Evolutionary conservation across 1,139 yeast species (phyloP).

Genomic region (Hemisphaericaspora lyxosophila): DNA sequence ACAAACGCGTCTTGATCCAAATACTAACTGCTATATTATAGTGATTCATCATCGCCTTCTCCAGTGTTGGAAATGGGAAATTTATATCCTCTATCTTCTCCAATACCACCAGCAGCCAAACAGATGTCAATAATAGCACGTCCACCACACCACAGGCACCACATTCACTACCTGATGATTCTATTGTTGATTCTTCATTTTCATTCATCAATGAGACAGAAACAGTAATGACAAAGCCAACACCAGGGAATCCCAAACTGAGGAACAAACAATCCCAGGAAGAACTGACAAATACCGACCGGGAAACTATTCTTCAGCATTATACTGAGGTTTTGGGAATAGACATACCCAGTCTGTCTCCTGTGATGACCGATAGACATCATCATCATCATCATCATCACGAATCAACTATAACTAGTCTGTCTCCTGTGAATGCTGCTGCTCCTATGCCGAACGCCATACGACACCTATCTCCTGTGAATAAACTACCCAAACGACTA

Average conservation of each 20-base stretch:
- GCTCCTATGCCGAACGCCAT: no score
- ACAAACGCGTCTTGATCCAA: conserved; percentile 5
- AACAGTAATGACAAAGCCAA: neutral
- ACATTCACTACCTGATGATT: conserved; percentile 8
- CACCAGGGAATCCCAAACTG: neutral
- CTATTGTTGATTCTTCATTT: conserved; percentile 15
- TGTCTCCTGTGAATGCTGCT: no score
- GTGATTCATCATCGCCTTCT: conserved; percentile 1
- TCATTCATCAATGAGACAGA: conserved; percentile 9
- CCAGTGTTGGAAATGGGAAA: neutral
- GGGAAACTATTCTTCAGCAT: neutral
- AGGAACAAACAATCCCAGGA: no score
- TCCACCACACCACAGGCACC: conserved; percentile 4
- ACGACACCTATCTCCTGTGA: no score
- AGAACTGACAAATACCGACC: neutral
- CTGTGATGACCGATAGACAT: neutral
- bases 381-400: no score
- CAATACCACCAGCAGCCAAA: conserved; percentile 1
- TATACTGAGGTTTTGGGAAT: no score
- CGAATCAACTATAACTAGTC: neutral
- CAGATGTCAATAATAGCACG: no score
- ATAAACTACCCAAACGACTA: no score
- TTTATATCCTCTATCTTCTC: conserved; percentile 1
- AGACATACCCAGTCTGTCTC: neutral
- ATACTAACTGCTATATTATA: conserved; percentile 9